Base-by-base conservation (phyloP, 2,329 filamentous ascomycete species). In the Pseudogymnoascus sp. region DNA sequence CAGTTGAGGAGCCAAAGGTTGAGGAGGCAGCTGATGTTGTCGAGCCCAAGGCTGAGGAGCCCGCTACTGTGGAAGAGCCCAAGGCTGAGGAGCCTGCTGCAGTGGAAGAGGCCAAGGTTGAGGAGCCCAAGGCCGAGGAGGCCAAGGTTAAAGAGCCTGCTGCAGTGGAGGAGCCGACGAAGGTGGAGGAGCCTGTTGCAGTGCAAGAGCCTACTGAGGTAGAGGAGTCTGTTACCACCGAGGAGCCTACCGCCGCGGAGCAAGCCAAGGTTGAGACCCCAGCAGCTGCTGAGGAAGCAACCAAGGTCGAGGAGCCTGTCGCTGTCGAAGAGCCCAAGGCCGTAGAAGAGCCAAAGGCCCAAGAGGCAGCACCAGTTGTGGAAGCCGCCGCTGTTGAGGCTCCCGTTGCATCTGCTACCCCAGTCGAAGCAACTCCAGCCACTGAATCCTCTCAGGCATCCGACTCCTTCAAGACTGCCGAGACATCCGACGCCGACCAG, bases 401-500 rank as follows among this genome's bases (percentile, higher is more conserved):
- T 12, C 45, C 45, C n/a, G 48, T 13, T 10, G 10, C 21, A 27
- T 8, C 9, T 21, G 39, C 36, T 39, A 27, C 40, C 8, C 33
- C 33, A 35, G 33, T 35, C 9, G 33, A 35, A 12, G 33, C 33
- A 35, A 3, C 33, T 35, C 33, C 8, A 21, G 39, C 39, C 5
- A 12, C 40, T n/a, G 40, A 27, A 12, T 45, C 39, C 8, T 42
- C 48, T 7, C 27, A 55, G 33, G 48, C 48, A 55, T 55, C 48
- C 4, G 48, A 15, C 27, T 55, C 48, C 2, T 55, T 55, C 48
- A 55, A 55, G 29, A 55, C 48, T 33, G 48, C 48, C 33, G 48
- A 55, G 12, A 55, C 48, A 33, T 55, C 48, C n/a, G 48, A 55
- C 18, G 48, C 48, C 48, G 48, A 55, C 15, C 48, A 55, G n/a